phyloP scores from a whole-genome alignment of 1,139 yeast genomes.

The Yamadazyma kanchanaburiensis region DNA sequence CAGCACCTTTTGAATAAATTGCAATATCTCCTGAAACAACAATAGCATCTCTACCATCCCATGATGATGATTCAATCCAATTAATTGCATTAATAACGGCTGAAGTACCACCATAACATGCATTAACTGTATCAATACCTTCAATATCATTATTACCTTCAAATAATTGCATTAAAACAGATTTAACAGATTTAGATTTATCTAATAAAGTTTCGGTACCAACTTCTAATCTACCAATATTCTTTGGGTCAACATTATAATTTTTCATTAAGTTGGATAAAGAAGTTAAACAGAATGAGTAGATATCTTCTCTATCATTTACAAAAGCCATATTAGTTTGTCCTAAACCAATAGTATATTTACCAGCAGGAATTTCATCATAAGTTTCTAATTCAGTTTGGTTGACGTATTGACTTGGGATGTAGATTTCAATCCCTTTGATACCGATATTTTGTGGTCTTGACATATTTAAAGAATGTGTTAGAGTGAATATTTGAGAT shows the following conservation, averaged over 20 bases:
- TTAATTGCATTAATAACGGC: constrained; percentile 91
- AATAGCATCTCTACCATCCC: constrained; percentile 99
- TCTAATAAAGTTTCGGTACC: constrained; percentile 98
- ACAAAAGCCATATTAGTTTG: constrained; percentile 98
- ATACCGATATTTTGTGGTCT: constrained; percentile 74
- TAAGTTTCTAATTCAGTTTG: constrained; percentile 83
- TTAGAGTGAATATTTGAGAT: neutral
- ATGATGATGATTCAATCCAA: constrained; percentile 94
- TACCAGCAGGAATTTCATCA: constrained; percentile 89
- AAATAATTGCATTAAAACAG: constrained; percentile 92
- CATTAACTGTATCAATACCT: constrained; percentile 95
- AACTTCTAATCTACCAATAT: constrained; percentile 93
- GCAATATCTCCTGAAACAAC: constrained; percentile 99
- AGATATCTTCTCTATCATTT: constrained; percentile 95
- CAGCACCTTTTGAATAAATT: constrained; percentile 93
- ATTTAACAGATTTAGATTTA: constrained; percentile 95
- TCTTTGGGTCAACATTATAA: constrained; percentile 75
- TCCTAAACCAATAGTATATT: constrained; percentile 97
- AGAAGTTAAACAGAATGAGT: constrained; percentile 86
- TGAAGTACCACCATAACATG: constrained; percentile 98
- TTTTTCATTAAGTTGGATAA: constrained; percentile 72
- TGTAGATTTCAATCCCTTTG: constrained; percentile 89
- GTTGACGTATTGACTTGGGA: constrained; percentile 80
- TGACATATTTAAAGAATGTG: constrained; percentile 5
- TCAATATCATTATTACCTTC: constrained; percentile 88